Base-by-base conservation (phyloP, 768 basidiomycete species). In the Gymnopilus junonius region DNA sequence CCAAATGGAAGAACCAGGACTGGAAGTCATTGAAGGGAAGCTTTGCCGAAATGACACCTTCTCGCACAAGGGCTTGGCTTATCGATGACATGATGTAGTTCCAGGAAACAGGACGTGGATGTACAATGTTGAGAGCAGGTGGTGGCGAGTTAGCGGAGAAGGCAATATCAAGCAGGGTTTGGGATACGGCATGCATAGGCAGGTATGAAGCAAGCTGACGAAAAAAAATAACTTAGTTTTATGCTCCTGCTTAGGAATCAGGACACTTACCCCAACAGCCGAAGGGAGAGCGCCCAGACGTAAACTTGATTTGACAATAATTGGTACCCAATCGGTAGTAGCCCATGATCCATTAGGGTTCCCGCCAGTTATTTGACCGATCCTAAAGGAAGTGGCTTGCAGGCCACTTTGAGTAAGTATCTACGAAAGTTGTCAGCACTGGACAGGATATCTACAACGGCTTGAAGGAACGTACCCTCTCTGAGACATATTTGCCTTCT, bases 291-390 rank as follows among this genome's bases (percentile, higher is more conserved):
- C 71, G 20, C 73, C 73, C 31, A 77, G 60, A 4, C 65, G 54
- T 7, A 72, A 12, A 61, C 76, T 76, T 7, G 79, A 76, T 56
- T 79, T 79, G 14, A 79, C 68, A 4, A 79, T 65, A 40, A 77
- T 76, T 0, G 80, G 78, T 8, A 81, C 65, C 78, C 80, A 81
- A 25, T 80, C 79, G 2, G 67, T 74, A 8, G 70, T 72, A 1
- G 76, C 68, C 80, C 80, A 82, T 8, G 76, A 75, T 2, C 79
- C 80, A n/a, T 71, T 76, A 8, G 71, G 71, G 1, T 21, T 21
- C 1, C 74, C 75, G 20, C 79, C 80, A 42, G 70, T 69, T n/a
- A 81, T 71, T 63, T 81, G 80, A 4, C 79, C 79, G 25, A 80
- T 69, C 8, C 80, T 70, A n/a, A 80, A 55, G 1, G 74, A 75